Evolutionary conservation across 2,329 filamentous ascomycete genomes (phyloP), one percentile per base, ranked within the genome.

Genomic region (Blastomyces gilchristii): DNA sequence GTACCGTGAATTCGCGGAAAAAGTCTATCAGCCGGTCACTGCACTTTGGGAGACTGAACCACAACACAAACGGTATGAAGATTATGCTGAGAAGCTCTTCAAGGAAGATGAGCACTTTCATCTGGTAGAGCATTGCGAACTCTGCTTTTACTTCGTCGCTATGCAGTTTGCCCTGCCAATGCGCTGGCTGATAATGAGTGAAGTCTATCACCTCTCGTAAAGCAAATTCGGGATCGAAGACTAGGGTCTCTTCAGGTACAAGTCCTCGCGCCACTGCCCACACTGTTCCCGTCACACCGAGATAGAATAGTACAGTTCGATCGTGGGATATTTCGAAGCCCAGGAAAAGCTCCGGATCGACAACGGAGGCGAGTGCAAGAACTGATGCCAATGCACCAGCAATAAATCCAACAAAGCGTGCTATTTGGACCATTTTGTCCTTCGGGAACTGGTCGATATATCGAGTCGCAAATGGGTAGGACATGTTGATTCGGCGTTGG

Each of bases 361-460:
- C 81, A n/a, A 97, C 77, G 0, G 93, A 91, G 2, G 89, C 88
- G 22, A 95, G 80, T 4, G 89, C 89, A 39, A 99, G 81, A 3
- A 99, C 89, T 2, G 91, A 91, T 3, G 90, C 88, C 45, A 97
- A 81, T 0, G 93, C 90, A 7, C 94, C 92, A 9, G 90, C 84
- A 65, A 97, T 83, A 69, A 99, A 97, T 0, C 91, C 87, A 39
- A 97, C 82, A 58, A 95, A 96, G 50, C 88, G 85, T 12, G 89
- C 89, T 45, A 93, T 73, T 69, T 96, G 91, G 65, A 94, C 88
- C 0, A 87, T 94, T 76, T 97, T 96, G 72, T 92, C 87, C 74
- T 97, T 97, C 0, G 94, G 94, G 65, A 99, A 99, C 67, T 97
- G 93, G 67, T 96, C 91, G 34, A 99, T 83, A 70, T 99, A 99